Percentiles rank a stretch among this genome's conserved stretches.
Evolutionary conservation across 2,329 filamentous ascomycete genomes (phyloP).

Genomic region (Aspergillus felis): DNA sequence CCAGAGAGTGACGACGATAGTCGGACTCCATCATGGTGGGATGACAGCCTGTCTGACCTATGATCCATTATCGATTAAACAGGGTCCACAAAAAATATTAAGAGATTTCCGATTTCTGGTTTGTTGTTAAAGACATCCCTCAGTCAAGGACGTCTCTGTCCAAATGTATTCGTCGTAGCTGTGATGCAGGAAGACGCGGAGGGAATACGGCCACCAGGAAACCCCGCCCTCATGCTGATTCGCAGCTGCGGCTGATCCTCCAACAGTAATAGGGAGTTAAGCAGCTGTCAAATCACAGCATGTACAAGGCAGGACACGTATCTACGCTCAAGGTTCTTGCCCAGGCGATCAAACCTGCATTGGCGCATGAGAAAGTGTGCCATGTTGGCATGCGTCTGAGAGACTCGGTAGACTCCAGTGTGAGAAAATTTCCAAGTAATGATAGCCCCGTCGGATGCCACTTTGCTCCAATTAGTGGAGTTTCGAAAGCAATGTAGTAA

Average conservation of each 20-base stretch:
- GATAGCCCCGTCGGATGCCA: neutral
- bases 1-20: slow-evolving; percentile 28
- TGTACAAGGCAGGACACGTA: slow-evolving; percentile 10
- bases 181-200: slow-evolving; percentile 6
- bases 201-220: slow-evolving; percentile 8
- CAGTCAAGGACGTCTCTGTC: slow-evolving; percentile 6
- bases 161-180: slow-evolving; percentile 2
- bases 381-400: slow-evolving; percentile 14
- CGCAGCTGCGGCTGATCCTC: slow-evolving; percentile 10
- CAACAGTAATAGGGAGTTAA: slow-evolving; percentile 3
- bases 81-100: neutral
- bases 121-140: neutral
- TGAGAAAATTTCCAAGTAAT: neutral
- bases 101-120: neutral
- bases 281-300: slow-evolving; percentile 7
- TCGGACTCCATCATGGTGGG: slow-evolving; percentile 25
- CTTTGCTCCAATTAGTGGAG: neutral
- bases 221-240: slow-evolving; percentile 10
- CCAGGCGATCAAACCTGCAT: slow-evolving; percentile 11
- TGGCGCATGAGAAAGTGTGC: slow-evolving; percentile 10
- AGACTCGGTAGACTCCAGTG: neutral
- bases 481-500: neutral
- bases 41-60: slow-evolving; percentile 25
- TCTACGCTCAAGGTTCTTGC: slow-evolving; percentile 11
- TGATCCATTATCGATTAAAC: slow-evolving; percentile 28